These are phyloP conservation scores for Fusarium haematococcum DNA, from an alignment of 2,329 filamentous ascomycete species.

Conservation along the genomic window DNA sequence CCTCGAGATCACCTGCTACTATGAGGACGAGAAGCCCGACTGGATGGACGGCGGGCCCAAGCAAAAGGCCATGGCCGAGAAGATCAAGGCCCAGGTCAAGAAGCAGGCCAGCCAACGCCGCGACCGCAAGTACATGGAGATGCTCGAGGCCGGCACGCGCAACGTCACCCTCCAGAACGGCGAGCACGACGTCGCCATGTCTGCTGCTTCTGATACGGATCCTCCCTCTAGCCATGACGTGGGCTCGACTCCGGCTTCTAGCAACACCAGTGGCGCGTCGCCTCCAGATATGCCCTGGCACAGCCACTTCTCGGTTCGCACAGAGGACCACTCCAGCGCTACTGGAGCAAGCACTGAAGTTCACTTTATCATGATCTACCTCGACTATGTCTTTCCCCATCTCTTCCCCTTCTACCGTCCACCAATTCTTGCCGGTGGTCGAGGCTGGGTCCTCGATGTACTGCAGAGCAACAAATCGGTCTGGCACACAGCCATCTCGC, in stretches of 20 bases:
- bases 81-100: constrained; percentile 69
- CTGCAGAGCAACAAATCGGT: constrained; percentile 68
- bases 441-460: constrained; percentile 69
- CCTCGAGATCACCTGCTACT: constrained; percentile 69
- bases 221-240: constrained; percentile 39
- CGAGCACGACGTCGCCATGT: constrained; percentile 19
- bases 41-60: constrained; percentile 67
- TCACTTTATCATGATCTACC: constrained; percentile 67
- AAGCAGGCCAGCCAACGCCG: constrained; percentile 62
- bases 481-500: constrained; percentile 67
- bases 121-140: constrained; percentile 61
- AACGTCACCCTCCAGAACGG: constrained; percentile 36
- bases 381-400: constrained; percentile 72
- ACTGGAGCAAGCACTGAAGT: constrained; percentile 47
- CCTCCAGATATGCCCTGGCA: constrained; percentile 51
- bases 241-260: constrained; percentile 46
- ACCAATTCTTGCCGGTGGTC: constrained; percentile 65
- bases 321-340: constrained; percentile 36
- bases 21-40: constrained; percentile 62
- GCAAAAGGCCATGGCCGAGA: constrained; percentile 64
- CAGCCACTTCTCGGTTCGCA: constrained; percentile 41
- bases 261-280: constrained; percentile 46
- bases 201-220: constrained; percentile 47
- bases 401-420: constrained; percentile 73
- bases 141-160: constrained; percentile 52